Base-by-base conservation (phyloP, 768 basidiomycete species). In the Exidia glandulosa region DNA sequence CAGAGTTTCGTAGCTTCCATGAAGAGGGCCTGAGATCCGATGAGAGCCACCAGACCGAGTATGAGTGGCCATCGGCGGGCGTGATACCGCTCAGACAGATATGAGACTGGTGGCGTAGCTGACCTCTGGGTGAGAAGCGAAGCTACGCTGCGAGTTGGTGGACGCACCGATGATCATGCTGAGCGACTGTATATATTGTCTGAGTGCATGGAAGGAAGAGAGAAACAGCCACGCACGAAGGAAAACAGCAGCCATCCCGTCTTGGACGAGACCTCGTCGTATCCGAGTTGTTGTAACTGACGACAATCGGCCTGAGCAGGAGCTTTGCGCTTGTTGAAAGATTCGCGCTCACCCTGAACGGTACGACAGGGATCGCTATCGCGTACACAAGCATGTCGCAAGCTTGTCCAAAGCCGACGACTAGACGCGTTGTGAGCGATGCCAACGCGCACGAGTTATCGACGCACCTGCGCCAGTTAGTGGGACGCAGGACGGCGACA, bases 221-320 rank as follows among this genome's bases (percentile, higher is more conserved):
- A 56, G 0, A 36, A 32, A 12, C 6, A 30, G n/a, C 2, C 27
- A 73, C 80, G 56, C 62, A 83, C 84, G 62, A 77, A 85, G 61
- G 81, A 77, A 63, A 79, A 83, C 14, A 85, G 71, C 2, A 86
- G 71, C 83, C 83, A 86, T 31, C 84, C 83, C 0, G 80, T 75
- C 32, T 77, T 75, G 2, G 75, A 72, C 33, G 82, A 83, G 29
- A 82, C 76, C 12, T 70, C 58, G 6, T 67, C 65, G 59, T 80
- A 80, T 0, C 74, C 69, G 54, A 85, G 73, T 6, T 59, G 67
- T 63, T 83, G 77, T 29, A 86, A 76, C 32, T 81, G 82, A 64
- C 85, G 85, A 48, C 47, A 9, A n/a, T 7, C 9, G 5, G 59
- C 50, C 32, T 32, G 30, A 47, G 19, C 27, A 30, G 19, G 32